phyloP scores from a whole-genome alignment of 2,329 filamentous ascomycete species.

The Microascus cirrosus region DNA sequence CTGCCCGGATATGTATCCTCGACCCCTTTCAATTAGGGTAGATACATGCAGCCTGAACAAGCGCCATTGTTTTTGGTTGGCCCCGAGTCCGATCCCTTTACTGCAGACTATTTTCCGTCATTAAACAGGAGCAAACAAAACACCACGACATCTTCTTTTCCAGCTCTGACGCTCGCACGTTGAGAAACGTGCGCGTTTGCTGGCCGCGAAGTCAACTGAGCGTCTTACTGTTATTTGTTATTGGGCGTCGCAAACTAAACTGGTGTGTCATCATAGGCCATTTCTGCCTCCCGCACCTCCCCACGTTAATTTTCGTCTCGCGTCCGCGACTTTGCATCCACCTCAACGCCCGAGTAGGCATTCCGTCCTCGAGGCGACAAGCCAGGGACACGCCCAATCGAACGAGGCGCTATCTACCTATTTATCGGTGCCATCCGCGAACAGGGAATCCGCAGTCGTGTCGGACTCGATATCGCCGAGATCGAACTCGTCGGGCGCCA shows the following conservation, averaged over 20 bases:
- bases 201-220: neutral
- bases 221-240: neutral
- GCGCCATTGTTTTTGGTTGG: neutral
- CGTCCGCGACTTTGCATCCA: neutral
- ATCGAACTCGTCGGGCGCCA: neutral
- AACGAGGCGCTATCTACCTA: neutral
- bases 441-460: neutral
- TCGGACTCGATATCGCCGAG: neutral
- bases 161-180: neutral
- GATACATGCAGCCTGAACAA: neutral
- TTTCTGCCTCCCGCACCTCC: neutral
- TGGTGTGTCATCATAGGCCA: neutral
- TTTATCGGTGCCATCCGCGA: neutral
- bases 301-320: neutral
- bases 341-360: neutral
- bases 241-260: neutral
- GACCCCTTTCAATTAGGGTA: neutral
- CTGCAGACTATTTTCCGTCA: neutral
- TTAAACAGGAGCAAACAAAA: neutral
- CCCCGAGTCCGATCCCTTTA: neutral
- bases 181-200: neutral
- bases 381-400: neutral
- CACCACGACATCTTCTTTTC: neutral
- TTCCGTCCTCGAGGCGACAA: neutral
- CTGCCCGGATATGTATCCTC: neutral